Base-by-base conservation (phyloP, 352 stramenopile genomes). In the Phytopythium oedochilum region DNA sequence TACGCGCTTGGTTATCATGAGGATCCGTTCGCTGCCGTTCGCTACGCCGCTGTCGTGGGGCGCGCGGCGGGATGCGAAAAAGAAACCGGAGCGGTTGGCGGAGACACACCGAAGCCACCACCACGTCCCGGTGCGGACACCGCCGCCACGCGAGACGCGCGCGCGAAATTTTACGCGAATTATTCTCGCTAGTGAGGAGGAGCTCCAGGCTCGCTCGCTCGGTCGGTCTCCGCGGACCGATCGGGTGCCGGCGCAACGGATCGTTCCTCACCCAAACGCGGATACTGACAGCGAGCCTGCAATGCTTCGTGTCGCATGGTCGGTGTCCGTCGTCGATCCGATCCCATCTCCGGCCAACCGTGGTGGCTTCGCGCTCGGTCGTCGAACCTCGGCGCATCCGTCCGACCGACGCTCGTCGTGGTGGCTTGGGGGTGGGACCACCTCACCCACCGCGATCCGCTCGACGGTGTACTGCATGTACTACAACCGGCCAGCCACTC, bases 401-500 rank as follows among this genome's bases (percentile, higher is more conserved):
- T 28, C 38, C 38, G 38, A 44, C 38, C 38, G 34, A 39, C 34
- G n/a, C 5, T 40, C 12, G 35, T 44, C n/a, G 38, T 46, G 40
- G 20, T 46, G 40, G 40, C 40, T 46, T 44, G 3, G 38, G 7
- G n/a, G n/a, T 28, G n/a, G 38, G 38, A 44, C 38, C 4, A 18
- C 5, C 23, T 6, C 36, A 42, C 36, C 36, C 12, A 20, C 34
- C 34, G 6, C 29, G n/a, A n/a, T n/a, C n/a, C n/a, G n/a, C n/a
- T n/a, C n/a, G n/a, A n/a, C n/a, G n/a, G n/a, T n/a, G n/a, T n/a
- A n/a, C n/a, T n/a, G n/a, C n/a, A n/a, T n/a, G n/a, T n/a, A n/a
- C n/a, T 28, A 12, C 22, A 29, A 28, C 22, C 22, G 22, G 15
- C 35, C 32, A 55, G 28, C 14, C 47, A 53, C 49, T 63, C 59